phyloP scores from a whole-genome alignment of 1,139 yeast genomes.

The Schwanniomyces etchellsii region DNA sequence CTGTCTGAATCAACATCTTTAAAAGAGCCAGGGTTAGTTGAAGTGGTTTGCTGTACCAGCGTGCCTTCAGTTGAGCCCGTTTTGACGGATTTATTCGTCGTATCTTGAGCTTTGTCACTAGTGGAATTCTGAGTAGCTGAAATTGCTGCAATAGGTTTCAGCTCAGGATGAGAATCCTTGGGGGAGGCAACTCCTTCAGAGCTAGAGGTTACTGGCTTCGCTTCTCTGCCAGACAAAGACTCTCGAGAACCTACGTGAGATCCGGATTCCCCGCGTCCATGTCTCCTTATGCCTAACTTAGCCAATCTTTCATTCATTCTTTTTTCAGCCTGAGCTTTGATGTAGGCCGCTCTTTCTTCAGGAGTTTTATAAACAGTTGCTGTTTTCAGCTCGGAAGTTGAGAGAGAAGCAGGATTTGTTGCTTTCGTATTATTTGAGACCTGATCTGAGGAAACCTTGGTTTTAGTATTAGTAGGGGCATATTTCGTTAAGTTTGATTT shows the following conservation, averaged over 20 bases:
- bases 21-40: neutral
- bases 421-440: neutral
- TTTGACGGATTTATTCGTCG: slow-evolving; percentile 3
- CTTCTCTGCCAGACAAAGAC: neutral
- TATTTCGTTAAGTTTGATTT: slow-evolving; percentile 1
- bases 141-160: neutral
- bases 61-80: too few relatives aligned
- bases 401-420: slow-evolving; percentile 1
- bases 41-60: neutral
- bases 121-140: neutral
- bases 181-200: neutral
- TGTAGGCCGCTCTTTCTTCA: slow-evolving; percentile 75
- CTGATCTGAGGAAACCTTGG: slow-evolving; percentile 5
- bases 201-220: neutral
- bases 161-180: neutral
- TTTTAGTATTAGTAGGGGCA: slow-evolving; percentile 6
- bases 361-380: slow-evolving; percentile 26
- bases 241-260: neutral
- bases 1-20: slow-evolving; percentile 27
- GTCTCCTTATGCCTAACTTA: slow-evolving; percentile 66
- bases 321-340: slow-evolving; percentile 87
- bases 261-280: slow-evolving; percentile 3
- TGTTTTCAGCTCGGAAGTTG: slow-evolving; percentile 3
- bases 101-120: slow-evolving; percentile 2
- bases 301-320: slow-evolving; percentile 88